A percentile compares a stretch with the other conserved stretches of the same genome.
Evolutionary conservation across 805 yeast genomes (phyloP).

Genomic region (Hanseniaspora hatyaiensis): DNA sequence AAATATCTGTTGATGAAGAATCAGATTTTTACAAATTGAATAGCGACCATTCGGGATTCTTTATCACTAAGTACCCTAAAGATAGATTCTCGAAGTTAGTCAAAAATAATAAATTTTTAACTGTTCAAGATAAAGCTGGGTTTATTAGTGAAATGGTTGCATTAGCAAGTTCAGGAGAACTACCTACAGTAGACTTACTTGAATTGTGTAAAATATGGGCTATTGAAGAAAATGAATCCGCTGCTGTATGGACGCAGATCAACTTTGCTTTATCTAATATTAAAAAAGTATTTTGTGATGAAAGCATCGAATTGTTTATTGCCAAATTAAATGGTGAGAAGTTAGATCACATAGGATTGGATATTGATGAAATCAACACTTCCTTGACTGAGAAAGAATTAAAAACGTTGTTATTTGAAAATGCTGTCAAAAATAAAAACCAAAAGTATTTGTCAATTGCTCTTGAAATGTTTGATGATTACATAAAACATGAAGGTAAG

Average conservation of each 20-base stretch:
- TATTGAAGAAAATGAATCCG: conserved; percentile 36
- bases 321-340: conserved; percentile 46
- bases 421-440: conserved; percentile 47
- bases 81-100: conserved; percentile 62
- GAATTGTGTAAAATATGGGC: conserved; percentile 50
- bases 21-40: conserved; percentile 50
- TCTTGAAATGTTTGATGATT: conserved; percentile 40
- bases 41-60: conserved; percentile 62
- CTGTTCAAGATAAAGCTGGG: conserved; percentile 69
- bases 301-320: conserved; percentile 43
- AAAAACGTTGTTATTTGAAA: conserved; percentile 48
- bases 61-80: conserved; percentile 57
- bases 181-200: conserved; percentile 49
- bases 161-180: conserved; percentile 57
- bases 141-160: conserved; percentile 73
- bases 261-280: conserved; percentile 38
- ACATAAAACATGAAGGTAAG: conserved; percentile 45
- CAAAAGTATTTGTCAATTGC: conserved; percentile 38
- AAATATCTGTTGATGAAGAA: conserved; percentile 31
- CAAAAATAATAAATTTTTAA: conserved; percentile 41
- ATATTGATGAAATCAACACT: conserved; percentile 46
- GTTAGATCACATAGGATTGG: conserved; percentile 48
- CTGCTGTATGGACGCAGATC: conserved; percentile 58
- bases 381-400: conserved; percentile 51
- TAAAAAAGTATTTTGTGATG: conserved; percentile 46